Evolutionary conservation across 1,139 yeast genomes (phyloP).

Genomic region (Debaryomycetaceae sp.): DNA sequence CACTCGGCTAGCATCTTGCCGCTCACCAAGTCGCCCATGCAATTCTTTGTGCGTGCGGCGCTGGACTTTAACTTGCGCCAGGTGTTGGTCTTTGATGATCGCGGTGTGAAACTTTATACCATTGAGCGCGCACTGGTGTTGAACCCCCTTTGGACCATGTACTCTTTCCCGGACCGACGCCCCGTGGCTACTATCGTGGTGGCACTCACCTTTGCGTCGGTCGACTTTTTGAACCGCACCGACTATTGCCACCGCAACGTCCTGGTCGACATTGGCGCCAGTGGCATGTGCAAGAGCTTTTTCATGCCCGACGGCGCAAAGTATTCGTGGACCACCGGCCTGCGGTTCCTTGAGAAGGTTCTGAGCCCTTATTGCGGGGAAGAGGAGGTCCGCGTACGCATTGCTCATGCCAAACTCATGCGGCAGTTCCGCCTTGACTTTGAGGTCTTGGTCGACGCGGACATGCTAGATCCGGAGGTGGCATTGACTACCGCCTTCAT

Average conservation of each 20-base stretch:
- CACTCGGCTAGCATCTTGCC: not conserved
- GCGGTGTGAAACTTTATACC: not conserved
- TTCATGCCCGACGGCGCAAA: not conserved
- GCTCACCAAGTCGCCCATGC: not conserved
- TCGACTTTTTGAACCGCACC: not conserved
- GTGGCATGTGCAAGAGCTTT: not conserved
- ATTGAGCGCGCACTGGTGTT: not conserved
- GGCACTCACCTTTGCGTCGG: not conserved
- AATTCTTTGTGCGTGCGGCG: not conserved
- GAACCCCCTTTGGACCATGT: not conserved
- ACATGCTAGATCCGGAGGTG: not conserved
- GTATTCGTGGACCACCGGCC: not conserved
- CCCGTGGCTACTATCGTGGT: not conserved
- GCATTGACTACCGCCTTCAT: not conserved
- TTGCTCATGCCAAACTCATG: not conserved
- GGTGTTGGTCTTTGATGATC: not conserved
- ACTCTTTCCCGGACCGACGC: not conserved
- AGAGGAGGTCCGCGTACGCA: not conserved
- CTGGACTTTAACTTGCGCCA: not conserved
- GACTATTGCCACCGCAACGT: not conserved
- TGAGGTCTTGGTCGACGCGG: not conserved
- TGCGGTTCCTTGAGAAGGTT: not conserved
- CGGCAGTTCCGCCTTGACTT: not conserved
- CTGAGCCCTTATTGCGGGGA: not conserved
- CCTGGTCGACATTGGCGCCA: not conserved